Evolutionary conservation across 495 filamentous ascomycete species (phyloP), one percentile per base, ranked within the genome.

Genomic region (Parmelia sp.): DNA sequence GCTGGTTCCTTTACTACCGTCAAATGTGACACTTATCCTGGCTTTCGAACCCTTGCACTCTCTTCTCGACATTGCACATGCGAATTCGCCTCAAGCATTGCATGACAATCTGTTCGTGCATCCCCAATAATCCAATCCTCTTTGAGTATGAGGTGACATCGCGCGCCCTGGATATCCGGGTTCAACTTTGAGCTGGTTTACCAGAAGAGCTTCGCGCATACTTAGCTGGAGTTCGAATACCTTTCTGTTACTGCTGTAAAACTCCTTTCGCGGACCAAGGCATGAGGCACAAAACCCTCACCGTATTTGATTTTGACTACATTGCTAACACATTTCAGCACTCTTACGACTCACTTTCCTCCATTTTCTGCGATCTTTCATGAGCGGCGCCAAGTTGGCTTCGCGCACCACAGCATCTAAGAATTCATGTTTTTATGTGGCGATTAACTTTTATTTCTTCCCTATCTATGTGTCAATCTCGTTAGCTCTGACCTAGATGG

Each of bases 121-220:
- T 25, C 37, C 17, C 2, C 40, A 0, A 29, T 40, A 11, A 4
- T 1, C 27, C 37, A 21, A 58, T 51, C 15, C 47, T 17, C 53
- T 62, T 37, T 27, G 45, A 37, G 36, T 37, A 36, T 53, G 42
- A 25, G 47, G 53, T 64, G 55, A 47, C 53, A 58, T 63, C 36
- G 61, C 23, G 45, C 14, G 45, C 45, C 53, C 62, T 57, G 53
- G 53, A 64, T 58, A 47, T 64, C 49, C 55, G 42, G 40, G 27
- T 45, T 58, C 40, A 45, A 19, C 55, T 31, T 31, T 27, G 39
- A 49, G 53, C 62, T 58, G 35, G 29, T 17, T 58, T 45, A 45
- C 40, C 29, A 36, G 17, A 17, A 55, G 51, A 49, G 51, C 55
- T 49, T 58, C 37, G 62, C 55, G 21, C 40, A 57, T 12, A 53